Evolutionary conservation across 257 asterid species (phyloP).

Genomic region (Solanum tacnaense): DNA sequence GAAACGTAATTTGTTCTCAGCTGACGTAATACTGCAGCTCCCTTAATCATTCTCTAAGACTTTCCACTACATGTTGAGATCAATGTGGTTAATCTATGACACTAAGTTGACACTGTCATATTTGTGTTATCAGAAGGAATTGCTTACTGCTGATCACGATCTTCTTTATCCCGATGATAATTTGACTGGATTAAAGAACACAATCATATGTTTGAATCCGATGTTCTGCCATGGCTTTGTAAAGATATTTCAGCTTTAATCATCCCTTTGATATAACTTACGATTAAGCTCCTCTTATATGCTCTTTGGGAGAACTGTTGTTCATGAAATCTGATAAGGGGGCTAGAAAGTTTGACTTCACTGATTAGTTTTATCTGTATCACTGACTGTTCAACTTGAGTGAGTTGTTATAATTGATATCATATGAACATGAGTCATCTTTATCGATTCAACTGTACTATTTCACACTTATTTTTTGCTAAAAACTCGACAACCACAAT

Average conservation of each 20-base stretch:
- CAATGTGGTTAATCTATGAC: neutral
- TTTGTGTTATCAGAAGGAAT: neutral
- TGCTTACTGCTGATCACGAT: neutral
- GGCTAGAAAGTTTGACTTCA: neutral
- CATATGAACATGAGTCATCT: neutral
- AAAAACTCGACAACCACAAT: neutral
- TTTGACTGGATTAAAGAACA: neutral
- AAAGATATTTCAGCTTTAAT: neutral
- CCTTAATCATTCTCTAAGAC: neutral
- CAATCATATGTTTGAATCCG: neutral
- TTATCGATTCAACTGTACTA: neutral
- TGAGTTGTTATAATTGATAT: neutral
- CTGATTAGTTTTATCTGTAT: neutral
- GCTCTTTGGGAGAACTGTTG: neutral
- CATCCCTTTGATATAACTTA: neutral
- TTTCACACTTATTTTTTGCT: neutral
- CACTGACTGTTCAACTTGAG: neutral
- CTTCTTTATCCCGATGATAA: neutral
- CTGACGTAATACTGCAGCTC: neutral
- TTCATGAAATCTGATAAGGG: neutral
- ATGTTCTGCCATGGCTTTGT: neutral
- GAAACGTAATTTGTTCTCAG: neutral
- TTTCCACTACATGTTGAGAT: neutral
- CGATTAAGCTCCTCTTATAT: neutral
- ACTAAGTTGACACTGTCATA: neutral